Evolutionary conservation across 2,329 filamentous ascomycete species (phyloP).

Genomic region (Diaporthe longicolla): DNA sequence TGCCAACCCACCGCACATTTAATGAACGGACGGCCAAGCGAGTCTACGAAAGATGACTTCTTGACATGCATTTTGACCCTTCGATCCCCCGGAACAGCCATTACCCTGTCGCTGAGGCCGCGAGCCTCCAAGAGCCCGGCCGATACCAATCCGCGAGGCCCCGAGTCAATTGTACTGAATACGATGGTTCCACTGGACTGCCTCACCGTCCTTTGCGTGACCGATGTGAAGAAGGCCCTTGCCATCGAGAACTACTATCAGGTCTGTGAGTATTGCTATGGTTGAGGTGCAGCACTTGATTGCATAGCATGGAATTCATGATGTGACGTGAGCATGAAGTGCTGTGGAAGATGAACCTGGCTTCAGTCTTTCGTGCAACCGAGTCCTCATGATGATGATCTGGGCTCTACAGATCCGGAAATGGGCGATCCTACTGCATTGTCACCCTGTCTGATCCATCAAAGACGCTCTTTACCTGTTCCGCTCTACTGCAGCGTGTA

Average conservation of each 20-base stretch:
- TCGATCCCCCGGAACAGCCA: background rate
- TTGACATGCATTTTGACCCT: background rate
- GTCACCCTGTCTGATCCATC: background rate
- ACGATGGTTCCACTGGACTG: background rate
- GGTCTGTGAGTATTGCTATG: background rate
- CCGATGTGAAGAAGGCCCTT: background rate
- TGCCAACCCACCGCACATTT: background rate
- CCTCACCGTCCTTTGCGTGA: background rate
- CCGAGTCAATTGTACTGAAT: background rate
- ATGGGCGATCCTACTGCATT: too few relatives aligned
- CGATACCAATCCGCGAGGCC: background rate
- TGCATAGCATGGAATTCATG: background rate
- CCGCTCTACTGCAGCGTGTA: background rate
- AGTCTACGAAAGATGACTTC: background rate
- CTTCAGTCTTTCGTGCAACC: too few relatives aligned
- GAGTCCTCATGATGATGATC: background rate
- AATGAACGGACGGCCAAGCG: background rate
- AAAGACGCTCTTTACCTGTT: background rate
- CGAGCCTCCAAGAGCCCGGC: background rate
- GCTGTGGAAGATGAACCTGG: background rate
- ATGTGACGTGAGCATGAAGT: too few relatives aligned
- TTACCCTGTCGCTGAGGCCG: background rate
- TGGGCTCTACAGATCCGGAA: background rate
- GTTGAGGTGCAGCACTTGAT: background rate
- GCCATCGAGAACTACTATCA: background rate